phyloP scores from a whole-genome alignment of 108 stramenopile species.

The Phaeodactylum tricornutum region DNA sequence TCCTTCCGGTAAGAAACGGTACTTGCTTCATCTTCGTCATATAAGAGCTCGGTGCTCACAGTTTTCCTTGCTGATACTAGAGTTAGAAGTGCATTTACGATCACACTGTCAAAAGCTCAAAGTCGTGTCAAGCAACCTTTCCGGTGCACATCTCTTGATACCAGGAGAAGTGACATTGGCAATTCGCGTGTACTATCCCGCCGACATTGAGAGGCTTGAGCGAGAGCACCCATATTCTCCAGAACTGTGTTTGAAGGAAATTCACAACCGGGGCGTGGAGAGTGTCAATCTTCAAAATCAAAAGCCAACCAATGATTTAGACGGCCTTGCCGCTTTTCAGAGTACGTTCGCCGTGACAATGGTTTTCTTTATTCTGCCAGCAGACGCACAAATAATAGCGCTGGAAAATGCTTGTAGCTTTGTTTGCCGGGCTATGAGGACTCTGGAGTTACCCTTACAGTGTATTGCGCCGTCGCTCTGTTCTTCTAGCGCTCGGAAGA shows the following conservation, averaged over 20 bases:
- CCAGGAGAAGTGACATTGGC: slow-evolving; percentile 2
- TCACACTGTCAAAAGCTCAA: slow-evolving; percentile 10
- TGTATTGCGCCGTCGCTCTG: too few species aligned
- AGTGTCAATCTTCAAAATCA: background rate
- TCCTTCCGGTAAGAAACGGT: slow-evolving; percentile 11
- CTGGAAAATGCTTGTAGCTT: too few species aligned
- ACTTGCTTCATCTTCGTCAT: background rate
- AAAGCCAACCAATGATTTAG: background rate
- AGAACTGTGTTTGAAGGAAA: too few species aligned
- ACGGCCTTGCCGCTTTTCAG: background rate
- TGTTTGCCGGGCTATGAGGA: too few species aligned
- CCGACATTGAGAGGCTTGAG: background rate
- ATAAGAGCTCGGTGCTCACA: background rate
- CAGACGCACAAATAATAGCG: background rate
- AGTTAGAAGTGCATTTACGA: slow-evolving; percentile 10
- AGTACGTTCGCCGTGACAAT: background rate
- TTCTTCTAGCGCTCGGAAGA: too few species aligned
- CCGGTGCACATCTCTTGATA: slow-evolving; percentile 13
- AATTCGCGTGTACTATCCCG: slow-evolving; percentile 10
- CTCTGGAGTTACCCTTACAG: too few species aligned
- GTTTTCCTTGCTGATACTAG: background rate
- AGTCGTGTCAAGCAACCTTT: slow-evolving; percentile 6
- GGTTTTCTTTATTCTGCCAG: slow-evolving; percentile 8
- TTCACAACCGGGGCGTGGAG: background rate
- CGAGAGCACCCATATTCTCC: too few species aligned